Base-by-base conservation (phyloP, 352 stramenopile species). In the Globisporangium irregulare region DNA sequence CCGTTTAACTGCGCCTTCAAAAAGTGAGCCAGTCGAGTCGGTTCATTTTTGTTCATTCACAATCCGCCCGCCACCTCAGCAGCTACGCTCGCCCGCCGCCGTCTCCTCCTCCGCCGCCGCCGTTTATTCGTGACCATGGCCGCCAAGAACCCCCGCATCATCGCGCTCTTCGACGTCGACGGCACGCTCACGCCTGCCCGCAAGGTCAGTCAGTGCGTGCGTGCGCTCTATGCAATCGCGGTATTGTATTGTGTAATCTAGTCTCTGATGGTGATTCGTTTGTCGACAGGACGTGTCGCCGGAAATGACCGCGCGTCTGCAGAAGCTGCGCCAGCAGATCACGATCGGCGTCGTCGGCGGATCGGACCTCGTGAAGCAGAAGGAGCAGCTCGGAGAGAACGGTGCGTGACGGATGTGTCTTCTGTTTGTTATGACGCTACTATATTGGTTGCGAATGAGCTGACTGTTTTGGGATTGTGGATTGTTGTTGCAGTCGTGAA, bases 141-240 rank as follows among this genome's bases (percentile, higher is more conserved):
- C 46, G 36, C 59, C 62, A 90, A 76, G 79, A 98, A 98, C 68
- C 84, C 93, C 29, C 93, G 95, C 50, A 94, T 98, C 70, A 92
- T 99, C 69, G 97, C 97, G 29, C 93, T 99, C 68, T 99, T 99
- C 78, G 98, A 99, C 78, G 97, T 99, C 41, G 98, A 99, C 76
- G 97, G 97, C 59, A 99, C 98, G 54, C 88, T 99, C 69, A 99
- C 98, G 24, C 89, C 89, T 22, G 95, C 98, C 18, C 89, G 98
- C 69, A 91, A 92, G 91, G 92, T 93, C 56, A 22, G 92, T 92
- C 56, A 22, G 53, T 18, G 9, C 29, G 7, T 14, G 36, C 9
- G 36, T 4, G 1, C 27, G 2, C 18, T 64, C 3, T 7, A 12
- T 64, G 10, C 12, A 18, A 46, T 46, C 4, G 38, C 12, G 4